A percentile compares a stretch with the other conserved stretches of the same genome.
Evolutionary conservation across 2,329 filamentous ascomycete species (phyloP).

Genomic region (Aspergillus vadensis): DNA sequence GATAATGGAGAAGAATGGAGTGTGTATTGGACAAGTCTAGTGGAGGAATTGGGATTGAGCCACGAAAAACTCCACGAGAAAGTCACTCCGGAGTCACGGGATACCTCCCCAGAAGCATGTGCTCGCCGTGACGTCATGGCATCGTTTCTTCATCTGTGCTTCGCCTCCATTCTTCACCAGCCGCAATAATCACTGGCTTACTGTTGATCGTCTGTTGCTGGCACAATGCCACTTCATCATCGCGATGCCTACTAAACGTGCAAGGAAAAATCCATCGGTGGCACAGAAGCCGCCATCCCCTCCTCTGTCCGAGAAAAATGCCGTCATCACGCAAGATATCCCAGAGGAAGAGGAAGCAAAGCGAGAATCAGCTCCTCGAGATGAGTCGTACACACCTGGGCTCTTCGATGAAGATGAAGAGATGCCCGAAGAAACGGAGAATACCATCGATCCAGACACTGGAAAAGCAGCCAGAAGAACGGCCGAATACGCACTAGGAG

Average conservation of each 20-base stretch:
- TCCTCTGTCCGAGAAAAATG: slow-evolving; percentile 15
- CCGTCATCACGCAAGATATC: neutral
- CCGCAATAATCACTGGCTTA: neutral
- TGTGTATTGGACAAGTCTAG: neutral
- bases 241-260: slow-evolving; percentile 11
- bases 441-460: slow-evolving; percentile 1
- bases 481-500: slow-evolving; percentile 7
- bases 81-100: neutral
- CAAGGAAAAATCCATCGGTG: slow-evolving; percentile 1
- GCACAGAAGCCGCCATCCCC: slow-evolving; percentile 11
- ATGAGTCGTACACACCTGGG: neutral
- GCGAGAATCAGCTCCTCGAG: neutral
- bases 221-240: neutral
- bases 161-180: neutral
- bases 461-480: neutral
- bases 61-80: neutral
- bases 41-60: neutral
- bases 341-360: neutral
- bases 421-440: slow-evolving; percentile 19
- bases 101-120: neutral
- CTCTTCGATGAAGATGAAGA: slow-evolving; percentile 27
- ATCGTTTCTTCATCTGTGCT: neutral
- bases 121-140: slow-evolving; percentile 3
- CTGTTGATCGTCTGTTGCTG: neutral
- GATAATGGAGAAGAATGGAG: neutral